Percentiles rank a stretch among this genome's conserved stretches.
Evolutionary conservation across 2,329 filamentous ascomycete species (phyloP).

Genomic region (Fusarium continuum): DNA sequence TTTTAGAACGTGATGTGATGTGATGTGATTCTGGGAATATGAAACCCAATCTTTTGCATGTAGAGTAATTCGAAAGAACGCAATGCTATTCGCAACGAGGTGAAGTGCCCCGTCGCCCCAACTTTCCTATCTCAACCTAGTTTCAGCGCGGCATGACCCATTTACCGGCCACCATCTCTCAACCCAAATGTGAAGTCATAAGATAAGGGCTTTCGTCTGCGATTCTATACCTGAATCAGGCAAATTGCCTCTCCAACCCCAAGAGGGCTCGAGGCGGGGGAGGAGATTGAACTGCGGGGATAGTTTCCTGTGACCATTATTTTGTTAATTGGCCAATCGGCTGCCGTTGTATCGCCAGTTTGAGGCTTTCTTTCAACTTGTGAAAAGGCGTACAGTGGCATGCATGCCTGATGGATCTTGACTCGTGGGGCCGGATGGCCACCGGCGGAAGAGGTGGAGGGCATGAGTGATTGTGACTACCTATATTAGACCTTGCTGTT

Average conservation of each 20-base stretch:
- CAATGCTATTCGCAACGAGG: no score
- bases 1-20: no score
- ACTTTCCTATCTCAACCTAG: slow-evolving; percentile 38
- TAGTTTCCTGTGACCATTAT: not conserved
- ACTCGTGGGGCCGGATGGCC: slow-evolving; percentile 29
- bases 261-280: slow-evolving; percentile 13
- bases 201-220: slow-evolving; percentile 4
- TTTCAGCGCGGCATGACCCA: slow-evolving; percentile 9
- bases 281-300: slow-evolving; percentile 20
- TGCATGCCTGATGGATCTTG: slow-evolving; percentile 12
- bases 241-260: slow-evolving; percentile 12
- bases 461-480: slow-evolving; percentile 9
- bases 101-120: slow-evolving; percentile 23
- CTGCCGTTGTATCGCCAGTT: not conserved
- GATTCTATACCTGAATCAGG: slow-evolving; percentile 26
- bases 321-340: slow-evolving; percentile 19
- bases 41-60: no score
- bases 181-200: slow-evolving; percentile 1
- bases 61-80: no score
- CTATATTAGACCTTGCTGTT: slow-evolving; percentile 28
- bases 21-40: no score
- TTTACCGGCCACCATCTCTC: slow-evolving; percentile 4
- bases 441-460: slow-evolving; percentile 15
- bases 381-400: not conserved
- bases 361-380: slow-evolving; percentile 1